Percentiles rank a stretch among this genome's conserved stretches.
These are phyloP conservation scores for Apophysomyces trapeziformis DNA, from an alignment of 371 early-diverging fungal species.

Conservation along the genomic window DNA sequence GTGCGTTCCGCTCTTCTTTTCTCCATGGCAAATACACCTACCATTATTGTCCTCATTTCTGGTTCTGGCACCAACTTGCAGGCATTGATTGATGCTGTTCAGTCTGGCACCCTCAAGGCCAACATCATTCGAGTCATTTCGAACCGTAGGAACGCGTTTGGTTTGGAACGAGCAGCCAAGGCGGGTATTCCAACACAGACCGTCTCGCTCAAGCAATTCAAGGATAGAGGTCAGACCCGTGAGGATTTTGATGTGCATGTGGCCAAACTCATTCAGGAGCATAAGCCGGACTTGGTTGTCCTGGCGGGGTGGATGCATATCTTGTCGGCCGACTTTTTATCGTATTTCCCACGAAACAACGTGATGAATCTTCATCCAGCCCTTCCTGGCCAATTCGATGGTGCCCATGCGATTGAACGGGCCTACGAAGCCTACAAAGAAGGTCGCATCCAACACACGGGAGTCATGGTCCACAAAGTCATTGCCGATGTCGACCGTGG, in stretches of 20 bases:
- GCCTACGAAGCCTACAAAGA: constrained; percentile 84
- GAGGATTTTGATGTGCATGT: constrained; percentile 88
- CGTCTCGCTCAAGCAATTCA: constrained; percentile 80
- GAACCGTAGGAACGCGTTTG: constrained; percentile 80
- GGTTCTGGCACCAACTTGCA: constrained; percentile 96
- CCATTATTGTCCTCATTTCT: constrained; percentile 90
- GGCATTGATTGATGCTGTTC: constrained; percentile 89
- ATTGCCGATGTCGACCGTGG: constrained; percentile 96
- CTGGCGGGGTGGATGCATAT: constrained; percentile 98
- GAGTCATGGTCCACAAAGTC: constrained; percentile 97
- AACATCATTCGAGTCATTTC: constrained; percentile 76
- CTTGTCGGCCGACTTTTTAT: constrained; percentile 82
- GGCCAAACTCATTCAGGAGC: constrained; percentile 66
- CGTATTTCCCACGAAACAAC: constrained; percentile 59
- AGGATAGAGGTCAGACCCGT: constrained; percentile 78
- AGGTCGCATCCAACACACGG: constrained; percentile 81
- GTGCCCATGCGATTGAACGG: constrained; percentile 93
- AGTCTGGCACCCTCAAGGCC: constrained; percentile 55
- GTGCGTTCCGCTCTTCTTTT: background rate
- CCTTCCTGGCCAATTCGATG: constrained; percentile 93
- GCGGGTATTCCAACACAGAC: constrained; percentile 85
- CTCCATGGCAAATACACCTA: constrained; percentile 29
- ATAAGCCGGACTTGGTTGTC: constrained; percentile 82
- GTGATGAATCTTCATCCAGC: constrained; percentile 97
- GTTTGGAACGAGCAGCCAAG: constrained; percentile 80